Base-by-base conservation (phyloP, 768 basidiomycete genomes). In the Rhodosporidiobolus sp. region DNA sequence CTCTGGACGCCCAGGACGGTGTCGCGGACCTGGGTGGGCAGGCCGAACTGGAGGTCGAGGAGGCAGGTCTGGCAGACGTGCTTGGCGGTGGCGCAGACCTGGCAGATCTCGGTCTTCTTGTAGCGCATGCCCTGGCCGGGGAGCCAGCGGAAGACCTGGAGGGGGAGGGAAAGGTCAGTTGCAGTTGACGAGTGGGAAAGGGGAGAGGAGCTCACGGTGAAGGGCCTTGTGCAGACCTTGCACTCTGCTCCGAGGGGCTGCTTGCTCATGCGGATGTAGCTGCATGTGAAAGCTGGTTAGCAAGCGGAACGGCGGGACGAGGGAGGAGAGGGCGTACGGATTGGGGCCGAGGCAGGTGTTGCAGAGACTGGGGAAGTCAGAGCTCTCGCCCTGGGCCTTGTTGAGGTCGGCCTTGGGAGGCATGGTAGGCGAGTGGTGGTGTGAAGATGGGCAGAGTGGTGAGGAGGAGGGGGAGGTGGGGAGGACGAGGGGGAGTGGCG, bases 61-160 rank as follows among this genome's bases (percentile, higher is more conserved):
- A 99, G 84, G 81, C 96, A 99, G 3, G 94, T 97, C 83, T 98
- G 96, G 84, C 96, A 99, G 65, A 96, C 80, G 50, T 82, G 82
- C 79, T 82, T 82, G 64, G 82, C 79, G 77, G 97, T 97, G 60
- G 94, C 91, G 78, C 95, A 97, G 7, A 94, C 95, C 81, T 95
- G 94, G 82, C 94, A 96, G 72, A 97, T 88, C 72, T 96, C 93
- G 19, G 96, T 99, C 70, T 92, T 90, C 85, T 98, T 98, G 87
- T 87, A 97, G 38, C 95, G 88, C 80, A 88, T 89, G 53, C 94
- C 95, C 6, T 88, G 73, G 56, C 96, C 96, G 4, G 96, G 94
- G 79, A 97, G 95, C 96, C 96, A 99, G 52, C 93, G 90, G 83
- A 99, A 99, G 77, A 97, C 90, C 70, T 72, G 61, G 94, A 95